Evolutionary conservation across 176 grass and related monocot genomes (phyloP), one percentile per base, ranked within the genome.

Genomic region (Alloteropsis semialata): DNA sequence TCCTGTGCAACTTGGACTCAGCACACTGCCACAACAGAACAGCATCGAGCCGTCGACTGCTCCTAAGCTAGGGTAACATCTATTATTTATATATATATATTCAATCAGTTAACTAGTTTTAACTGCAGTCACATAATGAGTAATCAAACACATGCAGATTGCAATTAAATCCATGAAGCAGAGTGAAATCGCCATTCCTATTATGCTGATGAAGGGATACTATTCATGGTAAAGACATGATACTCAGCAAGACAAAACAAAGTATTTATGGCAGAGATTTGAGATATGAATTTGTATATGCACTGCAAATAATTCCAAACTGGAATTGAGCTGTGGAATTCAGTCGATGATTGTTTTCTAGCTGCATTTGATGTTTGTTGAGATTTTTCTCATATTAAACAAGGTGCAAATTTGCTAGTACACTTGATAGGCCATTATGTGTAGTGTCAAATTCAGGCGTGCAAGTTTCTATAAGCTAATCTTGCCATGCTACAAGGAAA

Each of bases 1-100:
- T 73, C 89, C 85, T 43, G 81, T 91, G 44, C 87, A 89, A 77
- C 94, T 97, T 72, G 89, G 81, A 84, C 82, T 94, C 66, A 78
- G 71, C 57, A 90, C 88, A 65, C 79, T 74, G 77, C 65, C 86
- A 53, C 88, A 69, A 54, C 87, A 84, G 67, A 33, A 65, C 22
- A 51, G 68, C 33, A 67, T 57, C 8, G 59, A 78, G 6, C 33
- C 76, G 0, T 84, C 84, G 33, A 15, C 24, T 73, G 59, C 74
- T 85, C 94, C 91, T 65, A 94, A 68, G 48, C 86, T 97, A 82
- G 91, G 87, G 94, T 89, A 69, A 74, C 12, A 4, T 42, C 65
- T 72, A 27, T 75, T 67, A 41, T 62, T 49, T 9, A 15, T 28
- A 13, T 68, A 41, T 64, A n/a, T n/a, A n/a, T 67, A 69, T 73